These are phyloP conservation scores for Carex myosuroides DNA, from an alignment of 176 grass and related monocot species.

Conservation along the genomic window DNA sequence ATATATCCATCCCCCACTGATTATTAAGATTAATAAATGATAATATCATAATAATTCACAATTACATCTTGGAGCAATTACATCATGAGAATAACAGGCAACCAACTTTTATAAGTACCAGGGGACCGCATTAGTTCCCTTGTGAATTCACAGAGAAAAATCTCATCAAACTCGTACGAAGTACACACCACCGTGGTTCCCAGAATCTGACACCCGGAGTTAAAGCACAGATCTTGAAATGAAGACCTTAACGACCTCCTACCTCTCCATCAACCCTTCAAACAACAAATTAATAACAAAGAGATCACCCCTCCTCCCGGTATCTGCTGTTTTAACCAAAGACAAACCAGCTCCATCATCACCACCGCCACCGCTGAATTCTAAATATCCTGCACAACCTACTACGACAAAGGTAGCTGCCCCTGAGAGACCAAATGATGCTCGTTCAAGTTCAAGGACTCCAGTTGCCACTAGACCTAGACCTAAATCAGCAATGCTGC, in stretches of 20 bases:
- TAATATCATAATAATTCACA: not conserved
- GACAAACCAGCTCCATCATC: not conserved
- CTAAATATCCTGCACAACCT: not conserved
- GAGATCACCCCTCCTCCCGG: not conserved
- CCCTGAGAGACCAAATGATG: not conserved
- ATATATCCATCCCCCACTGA: too few species aligned
- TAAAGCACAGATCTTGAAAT: not conserved
- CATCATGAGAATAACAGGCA: not conserved
- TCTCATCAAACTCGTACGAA: not conserved
- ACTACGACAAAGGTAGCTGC: not conserved
- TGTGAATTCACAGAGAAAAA: not conserved
- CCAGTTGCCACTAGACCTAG: not conserved
- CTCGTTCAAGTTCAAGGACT: not conserved
- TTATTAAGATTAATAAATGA: not conserved
- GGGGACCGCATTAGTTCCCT: not conserved
- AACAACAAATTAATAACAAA: not conserved
- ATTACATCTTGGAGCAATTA: not conserved
- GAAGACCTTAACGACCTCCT: conserved; percentile 9
- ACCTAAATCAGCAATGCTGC: not conserved
- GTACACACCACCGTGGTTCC: not conserved
- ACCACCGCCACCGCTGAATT: not conserved
- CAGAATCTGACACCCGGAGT: not conserved
- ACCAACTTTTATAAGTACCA: conserved; percentile 1
- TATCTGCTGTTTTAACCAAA: conserved; percentile 8
- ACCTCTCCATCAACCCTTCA: not conserved